phyloP scores from a whole-genome alignment of 2,329 filamentous ascomycete genomes.

The Neonectria punicea region DNA sequence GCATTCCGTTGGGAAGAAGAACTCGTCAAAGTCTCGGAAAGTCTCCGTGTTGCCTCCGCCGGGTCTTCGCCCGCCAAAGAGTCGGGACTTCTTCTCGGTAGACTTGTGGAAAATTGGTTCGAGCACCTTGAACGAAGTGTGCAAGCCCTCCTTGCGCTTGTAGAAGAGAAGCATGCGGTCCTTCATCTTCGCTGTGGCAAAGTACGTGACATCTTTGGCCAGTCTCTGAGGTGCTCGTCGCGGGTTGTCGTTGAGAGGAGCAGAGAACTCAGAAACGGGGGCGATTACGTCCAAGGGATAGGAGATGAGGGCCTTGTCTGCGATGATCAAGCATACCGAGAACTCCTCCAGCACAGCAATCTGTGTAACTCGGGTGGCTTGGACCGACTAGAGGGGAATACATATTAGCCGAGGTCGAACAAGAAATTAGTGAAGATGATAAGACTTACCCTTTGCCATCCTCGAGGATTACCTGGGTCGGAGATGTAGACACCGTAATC shows the following conservation, averaged over 20 bases:
- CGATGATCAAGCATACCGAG: slow-evolving; percentile 88
- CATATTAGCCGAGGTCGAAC: slow-evolving; percentile 31
- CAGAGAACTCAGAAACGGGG: slow-evolving; percentile 69
- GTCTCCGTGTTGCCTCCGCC: slow-evolving; percentile 85
- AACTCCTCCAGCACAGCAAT: slow-evolving; percentile 96
- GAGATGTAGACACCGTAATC: slow-evolving; percentile 94
- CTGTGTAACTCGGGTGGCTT: slow-evolving; percentile 83
- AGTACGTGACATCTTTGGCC: slow-evolving; percentile 94
- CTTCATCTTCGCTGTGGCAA: slow-evolving; percentile 96
- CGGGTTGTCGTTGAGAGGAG: slow-evolving; percentile 74
- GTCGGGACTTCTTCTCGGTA: slow-evolving; percentile 80
- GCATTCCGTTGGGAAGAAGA: slow-evolving; percentile 96
- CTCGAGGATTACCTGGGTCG: slow-evolving; percentile 87
- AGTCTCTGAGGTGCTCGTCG: slow-evolving; percentile 92
- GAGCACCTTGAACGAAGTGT: slow-evolving; percentile 95
- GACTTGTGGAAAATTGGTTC: slow-evolving; percentile 96
- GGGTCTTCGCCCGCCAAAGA: slow-evolving; percentile 68
- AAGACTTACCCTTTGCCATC: slow-evolving; percentile 82
- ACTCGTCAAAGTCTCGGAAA: slow-evolving; percentile 98
- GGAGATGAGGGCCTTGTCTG: slow-evolving; percentile 90
- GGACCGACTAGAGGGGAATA: slow-evolving; percentile 70
- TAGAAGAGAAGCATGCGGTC: slow-evolving; percentile 95
- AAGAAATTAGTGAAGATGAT: background rate
- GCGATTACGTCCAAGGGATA: slow-evolving; percentile 91
- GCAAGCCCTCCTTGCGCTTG: slow-evolving; percentile 92